A percentile compares a stretch with the other conserved stretches of the same genome.
phyloP scores from a whole-genome alignment of 768 basidiomycete genomes.

The Panus rudis region DNA sequence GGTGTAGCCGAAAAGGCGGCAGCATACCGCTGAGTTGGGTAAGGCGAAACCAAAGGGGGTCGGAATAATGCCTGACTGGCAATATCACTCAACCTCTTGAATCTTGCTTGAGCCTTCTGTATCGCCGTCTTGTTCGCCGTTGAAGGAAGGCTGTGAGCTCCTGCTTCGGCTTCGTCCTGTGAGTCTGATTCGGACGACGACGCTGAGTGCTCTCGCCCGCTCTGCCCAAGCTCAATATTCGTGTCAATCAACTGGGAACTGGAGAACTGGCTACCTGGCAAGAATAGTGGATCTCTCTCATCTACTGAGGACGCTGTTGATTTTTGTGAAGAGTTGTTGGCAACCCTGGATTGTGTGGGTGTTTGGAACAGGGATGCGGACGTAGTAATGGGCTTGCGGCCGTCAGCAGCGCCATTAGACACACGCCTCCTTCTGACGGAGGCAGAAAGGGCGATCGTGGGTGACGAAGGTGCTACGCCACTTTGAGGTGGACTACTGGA shows the following conservation, averaged over 20 bases:
- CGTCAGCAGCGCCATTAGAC: too few species aligned
- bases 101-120: conserved; percentile 19
- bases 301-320: too few species aligned
- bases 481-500: conserved; percentile 25
- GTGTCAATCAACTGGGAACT: not conserved
- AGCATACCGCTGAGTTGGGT: too few species aligned
- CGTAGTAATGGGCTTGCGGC: not conserved
- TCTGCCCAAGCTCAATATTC: too few species aligned
- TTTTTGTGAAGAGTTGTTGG: not conserved
- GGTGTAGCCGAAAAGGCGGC: too few species aligned
- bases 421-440: too few species aligned
- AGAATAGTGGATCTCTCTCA: conserved; percentile 44
- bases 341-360: not conserved
- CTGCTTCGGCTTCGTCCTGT: conserved; percentile 31
- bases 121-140: conserved; percentile 18
- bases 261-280: conserved; percentile 22
- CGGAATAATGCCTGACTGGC: conserved; percentile 29
- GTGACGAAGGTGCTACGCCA: conserved; percentile 1
- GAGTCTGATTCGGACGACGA: conserved; percentile 21
- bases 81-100: conserved; percentile 49
- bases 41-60: too few species aligned
- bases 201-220: too few species aligned
- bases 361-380: not conserved
- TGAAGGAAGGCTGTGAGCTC: too few species aligned
- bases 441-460: not conserved